A percentile compares a stretch with the other conserved stretches of the same genome.
phyloP scores from a whole-genome alignment of 108 stramenopile species.

The Conticribra weissflogii region DNA sequence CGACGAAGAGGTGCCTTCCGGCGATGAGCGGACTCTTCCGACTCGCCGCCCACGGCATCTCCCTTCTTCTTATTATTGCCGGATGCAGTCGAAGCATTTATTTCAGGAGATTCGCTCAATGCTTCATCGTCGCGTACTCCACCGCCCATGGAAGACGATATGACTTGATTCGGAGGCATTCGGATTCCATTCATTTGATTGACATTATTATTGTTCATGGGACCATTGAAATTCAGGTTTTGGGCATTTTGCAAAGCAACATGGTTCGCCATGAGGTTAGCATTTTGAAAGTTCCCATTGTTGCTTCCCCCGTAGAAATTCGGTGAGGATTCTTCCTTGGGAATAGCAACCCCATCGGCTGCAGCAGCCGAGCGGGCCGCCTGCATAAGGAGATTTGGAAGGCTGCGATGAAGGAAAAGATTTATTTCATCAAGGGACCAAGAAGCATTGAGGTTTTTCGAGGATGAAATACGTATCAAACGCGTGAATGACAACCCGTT shows the following conservation, averaged over 20 bases:
- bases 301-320: not conserved
- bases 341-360: not conserved
- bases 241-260: not conserved
- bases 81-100: not conserved
- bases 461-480: too few species aligned
- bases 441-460: too few species aligned
- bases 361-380: conserved; percentile 5
- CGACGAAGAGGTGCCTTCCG: conserved; percentile 52
- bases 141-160: not conserved
- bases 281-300: not conserved
- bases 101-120: not conserved
- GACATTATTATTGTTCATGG: not conserved
- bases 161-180: not conserved
- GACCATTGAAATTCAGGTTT: not conserved
- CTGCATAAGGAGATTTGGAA: conserved; percentile 1
- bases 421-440: too few species aligned
- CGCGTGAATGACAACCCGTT: too few species aligned
- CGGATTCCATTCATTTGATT: not conserved
- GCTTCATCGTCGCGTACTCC: not conserved
- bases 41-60: not conserved
- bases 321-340: too few species aligned
- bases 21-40: not conserved
- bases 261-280: not conserved
- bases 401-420: not conserved
- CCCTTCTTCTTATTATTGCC: not conserved